Percentiles rank a stretch among this genome's conserved stretches.
Evolutionary conservation across 352 stramenopile genomes (phyloP).

Genomic region (Phytophthora niederhauseri): DNA sequence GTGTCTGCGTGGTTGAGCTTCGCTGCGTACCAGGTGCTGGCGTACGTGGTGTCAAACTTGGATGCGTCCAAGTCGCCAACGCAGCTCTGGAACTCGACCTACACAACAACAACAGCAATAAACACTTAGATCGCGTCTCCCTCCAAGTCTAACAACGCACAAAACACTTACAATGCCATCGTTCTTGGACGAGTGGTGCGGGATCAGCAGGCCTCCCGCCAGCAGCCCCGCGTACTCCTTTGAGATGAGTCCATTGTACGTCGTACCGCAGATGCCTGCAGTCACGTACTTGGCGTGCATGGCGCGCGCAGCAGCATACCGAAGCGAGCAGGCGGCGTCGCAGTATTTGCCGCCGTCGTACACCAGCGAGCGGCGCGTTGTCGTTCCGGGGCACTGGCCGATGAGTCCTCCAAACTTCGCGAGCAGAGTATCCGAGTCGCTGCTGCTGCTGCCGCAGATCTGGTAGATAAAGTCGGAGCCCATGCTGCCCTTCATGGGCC

Average conservation of each 20-base stretch:
- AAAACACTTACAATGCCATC: constrained; percentile 51
- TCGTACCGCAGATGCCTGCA: constrained; percentile 47
- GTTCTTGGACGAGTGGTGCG: constrained; percentile 57
- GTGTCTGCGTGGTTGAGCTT: constrained; percentile 66
- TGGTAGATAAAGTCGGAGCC: constrained; percentile 49
- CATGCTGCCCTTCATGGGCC: constrained; percentile 57
- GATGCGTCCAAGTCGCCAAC: constrained; percentile 39
- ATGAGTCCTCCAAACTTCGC: constrained; percentile 37
- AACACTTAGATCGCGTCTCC: neutral
- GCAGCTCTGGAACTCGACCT: constrained; percentile 71
- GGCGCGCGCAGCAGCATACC: constrained; percentile 41
- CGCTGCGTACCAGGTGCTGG: constrained; percentile 55
- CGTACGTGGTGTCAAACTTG: constrained; percentile 42
- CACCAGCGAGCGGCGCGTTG: constrained; percentile 38
- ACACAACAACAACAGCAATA: neutral
- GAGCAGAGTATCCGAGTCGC: constrained; percentile 20
- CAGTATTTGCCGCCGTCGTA: constrained; percentile 47
- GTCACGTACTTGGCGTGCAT: constrained; percentile 45
- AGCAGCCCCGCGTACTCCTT: constrained; percentile 41
- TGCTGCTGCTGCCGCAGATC: constrained; percentile 35
- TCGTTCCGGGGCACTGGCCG: constrained; percentile 47
- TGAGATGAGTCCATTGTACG: constrained; percentile 45
- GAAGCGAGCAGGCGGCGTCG: constrained; percentile 19
- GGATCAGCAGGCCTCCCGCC: constrained; percentile 40
- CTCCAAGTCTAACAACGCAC: neutral